Evolutionary conservation across 2,329 filamentous ascomycete species (phyloP).

Genomic region (Ustulina deusta): DNA sequence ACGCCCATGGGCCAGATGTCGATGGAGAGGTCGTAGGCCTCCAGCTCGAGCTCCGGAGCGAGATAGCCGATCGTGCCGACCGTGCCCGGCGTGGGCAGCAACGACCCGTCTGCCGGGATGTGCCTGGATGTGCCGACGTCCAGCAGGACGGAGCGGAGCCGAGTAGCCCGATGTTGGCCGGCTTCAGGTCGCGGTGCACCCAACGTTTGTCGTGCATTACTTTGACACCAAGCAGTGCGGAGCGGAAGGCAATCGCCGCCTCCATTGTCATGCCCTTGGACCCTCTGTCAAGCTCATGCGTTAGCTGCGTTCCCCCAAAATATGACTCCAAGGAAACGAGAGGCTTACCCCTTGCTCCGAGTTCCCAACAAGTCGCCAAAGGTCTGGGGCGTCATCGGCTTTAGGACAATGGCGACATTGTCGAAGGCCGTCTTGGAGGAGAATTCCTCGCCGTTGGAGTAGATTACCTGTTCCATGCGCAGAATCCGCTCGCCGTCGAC

Average conservation of each 20-base stretch:
- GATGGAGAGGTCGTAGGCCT: background rate
- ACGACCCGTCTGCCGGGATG: background rate
- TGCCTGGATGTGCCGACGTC: background rate
- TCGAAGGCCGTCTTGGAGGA: background rate
- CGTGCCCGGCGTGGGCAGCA: background rate
- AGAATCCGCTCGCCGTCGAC: background rate
- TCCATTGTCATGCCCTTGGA: background rate
- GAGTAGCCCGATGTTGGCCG: slow-evolving; percentile 10
- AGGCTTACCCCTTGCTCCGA: background rate
- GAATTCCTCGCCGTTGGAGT: background rate
- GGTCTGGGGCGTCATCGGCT: background rate
- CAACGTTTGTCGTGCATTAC: slow-evolving; percentile 5
- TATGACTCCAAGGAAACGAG: background rate
- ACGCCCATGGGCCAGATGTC: slow-evolving; percentile 10
- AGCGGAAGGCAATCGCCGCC: background rate
- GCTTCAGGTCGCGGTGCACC: slow-evolving; percentile 16
- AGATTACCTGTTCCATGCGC: background rate
- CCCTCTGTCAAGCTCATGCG: background rate
- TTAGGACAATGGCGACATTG: background rate
- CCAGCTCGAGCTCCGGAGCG: background rate
- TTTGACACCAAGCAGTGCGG: background rate
- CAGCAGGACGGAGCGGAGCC: background rate
- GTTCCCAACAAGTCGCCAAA: background rate
- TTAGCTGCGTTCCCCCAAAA: background rate
- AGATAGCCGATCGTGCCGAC: background rate